These are phyloP conservation scores for Globisporangium carolinianum DNA, from an alignment of 352 stramenopile genomes.

Conservation along the genomic window DNA sequence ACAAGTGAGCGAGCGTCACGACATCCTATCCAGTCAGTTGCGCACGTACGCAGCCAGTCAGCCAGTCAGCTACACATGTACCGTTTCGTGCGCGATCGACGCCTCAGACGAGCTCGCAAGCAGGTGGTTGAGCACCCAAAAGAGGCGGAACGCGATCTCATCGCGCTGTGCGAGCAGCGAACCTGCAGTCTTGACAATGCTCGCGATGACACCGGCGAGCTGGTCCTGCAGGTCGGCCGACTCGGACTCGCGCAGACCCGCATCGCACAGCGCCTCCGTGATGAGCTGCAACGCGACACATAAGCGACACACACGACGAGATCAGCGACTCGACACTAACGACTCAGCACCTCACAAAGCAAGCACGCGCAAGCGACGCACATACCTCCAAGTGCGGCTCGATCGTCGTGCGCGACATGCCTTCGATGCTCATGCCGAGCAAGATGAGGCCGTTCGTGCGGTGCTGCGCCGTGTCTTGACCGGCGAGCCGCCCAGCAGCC, in stretches of 20 bases:
- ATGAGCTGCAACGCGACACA: slow-evolving; percentile 27
- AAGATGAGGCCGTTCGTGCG: slow-evolving; percentile 74
- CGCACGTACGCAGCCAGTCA: no score
- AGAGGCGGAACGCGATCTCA: slow-evolving; percentile 60
- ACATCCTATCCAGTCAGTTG: no score
- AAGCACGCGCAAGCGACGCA: neutral
- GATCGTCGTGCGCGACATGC: slow-evolving; percentile 61
- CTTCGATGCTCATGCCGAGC: slow-evolving; percentile 74
- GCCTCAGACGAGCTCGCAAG: slow-evolving; percentile 44
- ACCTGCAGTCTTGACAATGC: slow-evolving; percentile 49
- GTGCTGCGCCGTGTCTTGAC: slow-evolving; percentile 73
- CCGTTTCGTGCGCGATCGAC: slow-evolving; percentile 48
- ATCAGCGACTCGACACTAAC: neutral
- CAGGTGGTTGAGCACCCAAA: slow-evolving; percentile 77
- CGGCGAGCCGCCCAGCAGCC: slow-evolving; percentile 48
- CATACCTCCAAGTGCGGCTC: slow-evolving; percentile 46
- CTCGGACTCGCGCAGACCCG: slow-evolving; percentile 65
- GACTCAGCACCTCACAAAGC: neutral
- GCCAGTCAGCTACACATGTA: slow-evolving; percentile 7
- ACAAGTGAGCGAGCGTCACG: neutral
- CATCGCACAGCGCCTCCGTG: slow-evolving; percentile 63
- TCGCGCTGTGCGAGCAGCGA: slow-evolving; percentile 32
- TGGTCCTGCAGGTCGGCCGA: slow-evolving; percentile 63
- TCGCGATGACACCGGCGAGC: slow-evolving; percentile 49
- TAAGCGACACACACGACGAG: neutral